phyloP scores from a whole-genome alignment of 805 yeast genomes.

The Torulaspora franciscae region DNA sequence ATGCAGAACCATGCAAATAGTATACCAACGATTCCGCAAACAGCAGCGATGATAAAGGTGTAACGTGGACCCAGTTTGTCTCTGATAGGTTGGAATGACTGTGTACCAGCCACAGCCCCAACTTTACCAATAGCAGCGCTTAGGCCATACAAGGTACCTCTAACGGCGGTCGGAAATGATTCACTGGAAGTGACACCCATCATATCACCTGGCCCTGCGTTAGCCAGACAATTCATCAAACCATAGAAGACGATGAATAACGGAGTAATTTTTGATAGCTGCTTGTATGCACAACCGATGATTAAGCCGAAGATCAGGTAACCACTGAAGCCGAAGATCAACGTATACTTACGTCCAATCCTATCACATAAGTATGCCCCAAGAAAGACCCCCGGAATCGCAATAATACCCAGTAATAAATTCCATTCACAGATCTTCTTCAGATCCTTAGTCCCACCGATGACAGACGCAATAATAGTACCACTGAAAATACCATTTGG shows the following conservation, averaged over 20 bases:
- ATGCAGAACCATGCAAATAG: slow-evolving; percentile 53
- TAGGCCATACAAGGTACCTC: slow-evolving; percentile 72
- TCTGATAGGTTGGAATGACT: slow-evolving; percentile 46
- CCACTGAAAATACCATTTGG: slow-evolving; percentile 70
- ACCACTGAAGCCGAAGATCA: slow-evolving; percentile 66
- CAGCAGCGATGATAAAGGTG: slow-evolving; percentile 78
- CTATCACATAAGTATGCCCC: slow-evolving; percentile 63
- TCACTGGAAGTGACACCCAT: slow-evolving; percentile 66
- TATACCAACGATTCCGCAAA: slow-evolving; percentile 63
- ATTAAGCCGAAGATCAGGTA: slow-evolving; percentile 67
- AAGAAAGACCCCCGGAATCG: slow-evolving; percentile 66
- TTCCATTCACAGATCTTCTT: slow-evolving; percentile 69
- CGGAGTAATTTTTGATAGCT: slow-evolving; percentile 52
- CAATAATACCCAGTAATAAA: slow-evolving; percentile 56
- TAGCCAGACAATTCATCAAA: slow-evolving; percentile 62
- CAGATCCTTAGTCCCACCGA: slow-evolving; percentile 40
- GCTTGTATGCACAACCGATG: slow-evolving; percentile 59
- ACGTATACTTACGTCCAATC: slow-evolving; percentile 66
- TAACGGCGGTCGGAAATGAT: slow-evolving; percentile 66
- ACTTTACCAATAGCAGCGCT: slow-evolving; percentile 79
- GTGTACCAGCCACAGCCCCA: slow-evolving; percentile 81
- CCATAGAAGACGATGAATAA: slow-evolving; percentile 71
- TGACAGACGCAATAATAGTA: slow-evolving; percentile 53
- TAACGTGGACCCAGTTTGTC: slow-evolving; percentile 57
- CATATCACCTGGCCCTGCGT: slow-evolving; percentile 75